Evolutionary conservation across 2,329 filamentous ascomycete species (phyloP), one percentile per base, ranked within the genome.

Genomic region (Xylariaceae sp.): DNA sequence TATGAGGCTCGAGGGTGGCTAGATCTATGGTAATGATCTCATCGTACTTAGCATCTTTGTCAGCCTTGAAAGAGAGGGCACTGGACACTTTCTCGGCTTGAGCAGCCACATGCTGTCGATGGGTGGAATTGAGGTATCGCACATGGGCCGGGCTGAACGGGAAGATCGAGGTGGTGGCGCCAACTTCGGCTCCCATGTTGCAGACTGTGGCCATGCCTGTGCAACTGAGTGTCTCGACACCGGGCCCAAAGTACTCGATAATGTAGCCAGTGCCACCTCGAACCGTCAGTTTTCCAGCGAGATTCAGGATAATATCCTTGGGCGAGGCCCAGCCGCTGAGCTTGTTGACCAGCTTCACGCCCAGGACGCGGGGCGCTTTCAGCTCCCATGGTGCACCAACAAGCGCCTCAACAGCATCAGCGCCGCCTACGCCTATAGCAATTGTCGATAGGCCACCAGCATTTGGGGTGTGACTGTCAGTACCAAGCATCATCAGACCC

Each of bases 361-460:
- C 91, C 9, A 96, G 75, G 49, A 99, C 80, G 72, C 89, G 91
- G 12, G 94, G 94, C 4, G 94, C 94, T 77, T 95, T 96, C 56
- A 99, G 77, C 74, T 99, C 94, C 94, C 94, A 99, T 0, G 94
- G 94, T 6, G 91, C 91, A 68, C 95, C 91, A 2, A 96, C 94
- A 41, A 99, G 82, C 6, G 92, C 94, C 74, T 99, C 94, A 2
- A 99, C 94, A 29, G 94, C 94, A 74, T 99, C 94, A 29, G 94
- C 94, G 67, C 94, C 94, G 68, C 94, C 94, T 35, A 99, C 94
- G 71, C 94, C 94, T 70, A 99, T 97, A 6, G 94, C 94, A 66
- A 96, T 90, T 3, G 90, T 91, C 63, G 88, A 91, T 52, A 97
- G 77, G 56, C 94, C 94, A 65, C 94, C 94, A n/a, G 90, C 94